These are phyloP conservation scores for Xylaria sp. DNA, from an alignment of 495 filamentous ascomycete genomes.

Conservation along the genomic window DNA sequence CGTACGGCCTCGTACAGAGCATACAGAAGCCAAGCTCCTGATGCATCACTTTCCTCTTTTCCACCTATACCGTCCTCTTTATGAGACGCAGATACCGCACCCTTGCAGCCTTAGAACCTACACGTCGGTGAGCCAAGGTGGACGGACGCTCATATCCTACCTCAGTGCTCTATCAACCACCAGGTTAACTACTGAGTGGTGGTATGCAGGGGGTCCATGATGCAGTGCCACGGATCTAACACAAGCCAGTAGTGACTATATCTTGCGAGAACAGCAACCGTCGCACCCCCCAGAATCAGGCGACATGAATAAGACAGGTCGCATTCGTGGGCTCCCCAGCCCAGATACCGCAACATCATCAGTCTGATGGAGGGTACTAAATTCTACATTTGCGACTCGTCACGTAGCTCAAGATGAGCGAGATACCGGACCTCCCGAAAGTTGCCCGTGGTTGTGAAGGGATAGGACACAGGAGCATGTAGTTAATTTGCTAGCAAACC, in stretches of 20 bases:
- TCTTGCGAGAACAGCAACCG: neutral
- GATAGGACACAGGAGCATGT: neutral
- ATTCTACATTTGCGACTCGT: neutral
- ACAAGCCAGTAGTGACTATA: neutral
- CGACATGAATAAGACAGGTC: neutral
- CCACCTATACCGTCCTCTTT: conserved; percentile 2
- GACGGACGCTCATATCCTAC: neutral
- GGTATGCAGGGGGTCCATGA: conserved; percentile 9
- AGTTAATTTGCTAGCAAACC: conserved; percentile 19
- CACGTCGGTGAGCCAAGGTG: neutral
- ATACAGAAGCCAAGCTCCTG: conserved; percentile 16
- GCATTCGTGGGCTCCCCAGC: conserved; percentile 9
- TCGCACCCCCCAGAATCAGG: conserved; percentile 2
- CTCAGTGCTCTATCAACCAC: neutral
- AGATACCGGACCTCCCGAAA: conserved; percentile 23
- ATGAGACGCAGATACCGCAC: conserved; percentile 1
- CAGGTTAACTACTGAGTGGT: conserved; percentile 6
- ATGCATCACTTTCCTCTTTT: neutral
- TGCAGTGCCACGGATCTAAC: conserved; percentile 3
- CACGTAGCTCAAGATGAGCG: conserved; percentile 27
- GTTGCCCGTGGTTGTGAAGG: conserved; percentile 11
- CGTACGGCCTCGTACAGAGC: conserved; percentile 13
- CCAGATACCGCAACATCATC: neutral
- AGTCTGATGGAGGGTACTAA: neutral
- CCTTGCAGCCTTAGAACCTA: neutral